Conservation (phyloP, 192 early-diverging fungal species). For the Cladochytrium replicatum region DNA sequence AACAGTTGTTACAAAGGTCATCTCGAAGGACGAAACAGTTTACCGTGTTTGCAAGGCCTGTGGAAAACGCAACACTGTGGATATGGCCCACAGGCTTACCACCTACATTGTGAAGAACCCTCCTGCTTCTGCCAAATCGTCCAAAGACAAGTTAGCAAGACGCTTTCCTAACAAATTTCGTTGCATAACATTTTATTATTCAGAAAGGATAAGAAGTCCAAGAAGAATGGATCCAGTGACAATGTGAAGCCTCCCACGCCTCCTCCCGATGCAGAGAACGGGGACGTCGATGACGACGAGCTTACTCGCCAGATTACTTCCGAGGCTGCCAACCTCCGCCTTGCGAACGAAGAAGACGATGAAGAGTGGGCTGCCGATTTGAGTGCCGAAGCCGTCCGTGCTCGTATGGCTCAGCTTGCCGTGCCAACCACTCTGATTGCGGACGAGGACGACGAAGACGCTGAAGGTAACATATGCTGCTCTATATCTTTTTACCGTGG, state of each 20-base stretch:
- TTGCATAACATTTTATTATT: too few relatives aligned
- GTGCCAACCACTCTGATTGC: constrained; percentile 32
- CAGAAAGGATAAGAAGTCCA: too few relatives aligned
- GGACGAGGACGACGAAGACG: constrained; percentile 48
- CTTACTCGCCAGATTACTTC: constrained; percentile 58
- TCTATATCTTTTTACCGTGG: neutral
- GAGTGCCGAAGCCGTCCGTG: constrained; percentile 63
- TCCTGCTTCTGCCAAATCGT: too few relatives aligned
- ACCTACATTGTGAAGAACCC: constrained; percentile 91
- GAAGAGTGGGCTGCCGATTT: constrained; percentile 76
- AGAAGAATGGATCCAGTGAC: too few relatives aligned
- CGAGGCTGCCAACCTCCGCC: constrained; percentile 53
- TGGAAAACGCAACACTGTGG: constrained; percentile 68
- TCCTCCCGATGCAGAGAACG: constrained; percentile 25
- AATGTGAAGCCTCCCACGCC: too few relatives aligned
- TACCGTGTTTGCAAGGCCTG: constrained; percentile 85
- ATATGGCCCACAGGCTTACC: constrained; percentile 81
- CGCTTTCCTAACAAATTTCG: too few relatives aligned
- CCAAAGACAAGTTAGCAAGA: too few relatives aligned
- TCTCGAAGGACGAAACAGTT: constrained; percentile 47
- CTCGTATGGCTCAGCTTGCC: constrained; percentile 60
- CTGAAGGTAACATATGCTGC: too few relatives aligned
- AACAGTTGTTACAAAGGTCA: constrained; percentile 26
- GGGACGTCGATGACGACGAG: constrained; percentile 54
- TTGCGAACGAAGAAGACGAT: constrained; percentile 50